These are phyloP conservation scores for Ulvella scutata DNA, from an alignment of 139 green algal species.

Conservation along the genomic window DNA sequence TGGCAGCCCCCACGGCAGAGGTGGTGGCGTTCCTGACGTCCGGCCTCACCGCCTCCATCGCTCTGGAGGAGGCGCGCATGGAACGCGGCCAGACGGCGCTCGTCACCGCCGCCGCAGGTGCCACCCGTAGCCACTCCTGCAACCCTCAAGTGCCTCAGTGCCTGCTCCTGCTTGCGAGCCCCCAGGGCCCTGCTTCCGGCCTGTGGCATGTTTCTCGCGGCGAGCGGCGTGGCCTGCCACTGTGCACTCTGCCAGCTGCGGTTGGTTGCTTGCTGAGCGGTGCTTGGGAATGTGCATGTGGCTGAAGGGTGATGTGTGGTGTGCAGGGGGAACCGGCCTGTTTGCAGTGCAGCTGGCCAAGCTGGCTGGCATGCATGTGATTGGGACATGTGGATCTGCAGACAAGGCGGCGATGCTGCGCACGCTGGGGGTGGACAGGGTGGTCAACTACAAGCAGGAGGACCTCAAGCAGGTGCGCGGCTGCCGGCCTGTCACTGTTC, in stretches of 20 bases:
- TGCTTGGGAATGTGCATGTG: not conserved
- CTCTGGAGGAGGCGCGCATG: slow-evolving; percentile 30
- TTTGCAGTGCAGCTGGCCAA: slow-evolving; percentile 90
- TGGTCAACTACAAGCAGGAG: slow-evolving; percentile 72
- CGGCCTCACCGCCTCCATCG: slow-evolving; percentile 78
- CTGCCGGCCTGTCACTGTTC: no score
- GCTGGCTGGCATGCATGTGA: slow-evolving; percentile 59
- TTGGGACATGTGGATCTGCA: slow-evolving; percentile 63
- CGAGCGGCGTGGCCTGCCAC: no score
- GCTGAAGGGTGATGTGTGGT: no score
- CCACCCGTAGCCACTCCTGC: no score
- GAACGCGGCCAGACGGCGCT: slow-evolving; percentile 58
- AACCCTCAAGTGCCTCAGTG: no score
- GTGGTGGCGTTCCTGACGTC: slow-evolving; percentile 51
- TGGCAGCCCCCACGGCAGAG: slow-evolving; percentile 31
- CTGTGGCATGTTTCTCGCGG: no score
- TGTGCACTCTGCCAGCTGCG: not conserved
- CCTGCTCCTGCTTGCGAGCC: no score
- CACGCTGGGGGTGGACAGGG: slow-evolving; percentile 56
- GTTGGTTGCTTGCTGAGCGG: not conserved
- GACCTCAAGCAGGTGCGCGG: slow-evolving; percentile 4
- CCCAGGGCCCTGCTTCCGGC: no score
- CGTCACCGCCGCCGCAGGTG: slow-evolving; percentile 81
- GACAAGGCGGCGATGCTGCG: slow-evolving; percentile 62
- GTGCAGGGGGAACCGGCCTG: slow-evolving; percentile 77